Evolutionary conservation across 2,329 filamentous ascomycete genomes (phyloP).

Genomic region (Hymenoscyphus fraxineus): DNA sequence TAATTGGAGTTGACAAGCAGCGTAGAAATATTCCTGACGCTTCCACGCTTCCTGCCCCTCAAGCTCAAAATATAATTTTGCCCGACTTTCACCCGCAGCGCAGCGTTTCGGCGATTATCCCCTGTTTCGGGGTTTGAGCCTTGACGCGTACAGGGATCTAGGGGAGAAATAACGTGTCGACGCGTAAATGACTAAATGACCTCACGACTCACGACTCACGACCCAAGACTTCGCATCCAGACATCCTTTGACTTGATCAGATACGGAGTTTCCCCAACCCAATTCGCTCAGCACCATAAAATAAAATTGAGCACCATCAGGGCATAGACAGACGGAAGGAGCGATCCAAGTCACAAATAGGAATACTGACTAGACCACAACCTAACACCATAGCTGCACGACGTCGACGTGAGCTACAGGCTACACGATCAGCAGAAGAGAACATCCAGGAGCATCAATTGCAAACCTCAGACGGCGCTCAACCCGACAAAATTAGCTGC

Average conservation of each 20-base stretch:
- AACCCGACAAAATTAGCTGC: constrained; percentile 12
- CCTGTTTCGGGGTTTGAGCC: not conserved
- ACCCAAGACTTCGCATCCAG: not conserved
- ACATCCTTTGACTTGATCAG: constrained; percentile 12
- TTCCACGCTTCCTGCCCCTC: not conserved
- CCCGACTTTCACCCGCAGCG: not conserved
- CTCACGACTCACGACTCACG: constrained; percentile 8
- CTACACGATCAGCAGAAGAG: no score
- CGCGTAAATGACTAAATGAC: constrained; percentile 9
- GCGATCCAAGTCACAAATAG: no score
- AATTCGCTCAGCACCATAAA: constrained; percentile 5
- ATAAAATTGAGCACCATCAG: no score
- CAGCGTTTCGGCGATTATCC: not conserved
- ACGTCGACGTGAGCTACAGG: no score
- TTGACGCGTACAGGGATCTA: not conserved
- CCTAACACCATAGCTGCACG: no score
- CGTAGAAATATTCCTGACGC: not conserved
- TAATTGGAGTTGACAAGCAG: no score
- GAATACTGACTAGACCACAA: no score
- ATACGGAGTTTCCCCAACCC: constrained; percentile 10
- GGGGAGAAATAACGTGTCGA: not conserved
- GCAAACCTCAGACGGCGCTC: not conserved
- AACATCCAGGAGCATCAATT: no score
- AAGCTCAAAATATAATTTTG: not conserved
- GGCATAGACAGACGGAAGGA: no score